Base-by-base conservation (phyloP, 2,329 filamentous ascomycete species). In the Penicillium brasilianum region DNA sequence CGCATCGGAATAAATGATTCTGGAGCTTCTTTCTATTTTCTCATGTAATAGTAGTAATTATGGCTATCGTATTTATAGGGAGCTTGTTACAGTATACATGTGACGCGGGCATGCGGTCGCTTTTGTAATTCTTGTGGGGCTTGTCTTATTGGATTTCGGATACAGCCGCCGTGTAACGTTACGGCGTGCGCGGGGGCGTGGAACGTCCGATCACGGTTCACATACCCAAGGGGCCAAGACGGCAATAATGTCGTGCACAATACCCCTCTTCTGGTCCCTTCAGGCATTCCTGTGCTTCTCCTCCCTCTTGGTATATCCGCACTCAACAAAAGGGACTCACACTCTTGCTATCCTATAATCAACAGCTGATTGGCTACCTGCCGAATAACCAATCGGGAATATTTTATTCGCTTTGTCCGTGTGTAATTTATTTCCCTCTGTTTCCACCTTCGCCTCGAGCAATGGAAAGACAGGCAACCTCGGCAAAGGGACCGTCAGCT, bases 301-400 rank as follows among this genome's bases (percentile, higher is more conserved):
- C 39, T 43, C 39, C 39, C 39, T 43, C 39, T 43, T 43, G 39
- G 39, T 43, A 7, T 43, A 43, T 43, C 39, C 9, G 39, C 39
- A 43, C 39, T 43, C 39, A 43, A 43, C 39, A 43, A 43, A 43
- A 43, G 39, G 39, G 39, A 43, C 39, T 43, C 39, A 43, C 39
- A 43, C 39, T 43, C 39, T 43, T 43, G 39, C 39, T 43, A 43
- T 43, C 39, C 13, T 43, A n/a, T 43, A 43, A 43, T 43, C 39
- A 43, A 43, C 39, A 43, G 39, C 18, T 43, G 39, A 4, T 43
- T 43, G 39, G 13, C 39, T 43, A 43, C 39, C 39, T 43, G 39
- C 39, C 39, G 39, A 43, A 43, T 43, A 43, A 43, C 39, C 39
- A 43, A 43, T 43, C 39, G 5, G 13, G 16, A 43, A 43, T 43